These are phyloP conservation scores for Eimeria maxima DNA, from an alignment of 169 alveolate genomes.

Conservation along the genomic window DNA sequence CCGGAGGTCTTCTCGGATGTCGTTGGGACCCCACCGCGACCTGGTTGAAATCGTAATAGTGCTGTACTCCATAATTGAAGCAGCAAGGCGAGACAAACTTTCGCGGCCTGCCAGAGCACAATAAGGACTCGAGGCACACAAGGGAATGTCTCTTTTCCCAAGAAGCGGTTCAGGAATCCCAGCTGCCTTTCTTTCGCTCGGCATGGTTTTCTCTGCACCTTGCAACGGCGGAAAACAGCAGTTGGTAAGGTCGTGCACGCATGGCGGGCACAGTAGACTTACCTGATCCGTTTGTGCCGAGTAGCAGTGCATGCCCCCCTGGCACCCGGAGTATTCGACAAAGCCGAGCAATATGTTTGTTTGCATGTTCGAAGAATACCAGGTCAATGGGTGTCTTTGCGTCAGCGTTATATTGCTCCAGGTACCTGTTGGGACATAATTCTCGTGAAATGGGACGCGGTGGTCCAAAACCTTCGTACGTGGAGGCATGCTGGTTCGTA, in stretches of 20 bases:
- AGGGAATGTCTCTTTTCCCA: neutral
- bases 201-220: neutral
- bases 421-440: slow-evolving; percentile 83
- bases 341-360: slow-evolving; percentile 95
- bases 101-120: slow-evolving; percentile 67
- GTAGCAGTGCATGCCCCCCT: slow-evolving; percentile 95
- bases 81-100: slow-evolving; percentile 69
- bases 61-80: slow-evolving; percentile 66
- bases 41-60: slow-evolving; percentile 9
- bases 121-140: neutral
- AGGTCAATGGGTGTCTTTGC: slow-evolving; percentile 93
- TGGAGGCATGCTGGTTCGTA: neutral
- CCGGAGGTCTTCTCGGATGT: slow-evolving; percentile 42
- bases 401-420: slow-evolving; percentile 89
- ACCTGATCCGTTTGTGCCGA: slow-evolving; percentile 98
- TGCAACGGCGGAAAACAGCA: neutral
- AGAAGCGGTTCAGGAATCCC: neutral
- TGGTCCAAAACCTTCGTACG: neutral
- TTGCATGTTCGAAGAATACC: slow-evolving; percentile 92
- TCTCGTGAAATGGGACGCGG: neutral
- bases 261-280: slow-evolving; percentile 71
- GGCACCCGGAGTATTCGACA: slow-evolving; percentile 93
- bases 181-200: neutral
- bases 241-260: neutral
- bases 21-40: slow-evolving; percentile 65